phyloP scores from a whole-genome alignment of 768 basidiomycete genomes.

The Boletus insuetus region DNA sequence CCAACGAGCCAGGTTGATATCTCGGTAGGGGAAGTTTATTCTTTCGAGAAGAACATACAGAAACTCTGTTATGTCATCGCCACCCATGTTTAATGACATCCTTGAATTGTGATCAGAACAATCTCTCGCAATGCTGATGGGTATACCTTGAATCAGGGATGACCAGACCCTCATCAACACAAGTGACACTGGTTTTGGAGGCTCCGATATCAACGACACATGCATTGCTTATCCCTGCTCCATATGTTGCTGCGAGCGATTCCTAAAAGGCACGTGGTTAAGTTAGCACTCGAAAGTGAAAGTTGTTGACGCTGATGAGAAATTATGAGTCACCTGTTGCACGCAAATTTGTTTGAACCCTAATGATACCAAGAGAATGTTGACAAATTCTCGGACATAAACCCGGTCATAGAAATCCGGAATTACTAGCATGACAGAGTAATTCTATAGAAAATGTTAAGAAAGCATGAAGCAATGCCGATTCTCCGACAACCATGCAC shows the following conservation, averaged over 20 bases:
- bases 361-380: constrained; percentile 71
- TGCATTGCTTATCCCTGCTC: constrained; percentile 90
- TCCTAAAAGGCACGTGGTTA: constrained; percentile 49
- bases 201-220: constrained; percentile 97
- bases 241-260: constrained; percentile 89
- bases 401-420: constrained; percentile 88
- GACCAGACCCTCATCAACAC: constrained; percentile 92
- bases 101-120: constrained; percentile 35
- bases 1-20: constrained; percentile 68
- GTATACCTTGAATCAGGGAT: constrained; percentile 80
- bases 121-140: not conserved
- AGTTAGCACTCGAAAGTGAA: not conserved
- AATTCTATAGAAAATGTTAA: constrained; percentile 50
- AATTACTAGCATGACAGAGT: constrained; percentile 83
- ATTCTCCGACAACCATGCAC: constrained; percentile 9
- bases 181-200: constrained; percentile 77
- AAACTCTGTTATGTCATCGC: constrained; percentile 93
- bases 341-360: constrained; percentile 92
- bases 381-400: constrained; percentile 77
- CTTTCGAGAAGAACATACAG: constrained; percentile 74
- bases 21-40: constrained; percentile 85
- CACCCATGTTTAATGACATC: constrained; percentile 82
- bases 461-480: not conserved
- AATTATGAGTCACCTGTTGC: constrained; percentile 62
- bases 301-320: not conserved